phyloP scores from a whole-genome alignment of 345 rosid genomes.

The Brassica juncea region DNA sequence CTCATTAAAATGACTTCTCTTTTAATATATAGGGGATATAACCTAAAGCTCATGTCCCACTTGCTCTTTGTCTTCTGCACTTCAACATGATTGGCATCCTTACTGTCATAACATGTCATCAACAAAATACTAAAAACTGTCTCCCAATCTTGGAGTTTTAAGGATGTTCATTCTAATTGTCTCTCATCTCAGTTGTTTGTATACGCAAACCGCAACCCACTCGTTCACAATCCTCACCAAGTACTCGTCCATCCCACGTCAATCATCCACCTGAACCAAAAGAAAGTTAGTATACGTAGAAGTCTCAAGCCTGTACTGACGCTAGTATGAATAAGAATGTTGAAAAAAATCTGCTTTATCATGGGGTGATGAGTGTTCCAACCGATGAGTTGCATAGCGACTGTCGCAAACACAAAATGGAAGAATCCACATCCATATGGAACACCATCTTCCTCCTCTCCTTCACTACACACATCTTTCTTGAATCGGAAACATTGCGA shows the following conservation, averaged over 20 bases:
- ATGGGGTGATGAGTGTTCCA: slow-evolving; percentile 92
- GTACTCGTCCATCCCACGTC: slow-evolving; percentile 99
- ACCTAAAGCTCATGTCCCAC: slow-evolving; percentile 32
- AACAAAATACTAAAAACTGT: slow-evolving; percentile 25
- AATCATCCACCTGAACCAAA: slow-evolving; percentile 79
- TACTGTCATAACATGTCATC: slow-evolving; percentile 49
- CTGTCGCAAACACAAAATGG: slow-evolving; percentile 96
- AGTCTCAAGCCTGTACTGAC: neutral
- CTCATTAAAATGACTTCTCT: too few relatives aligned
- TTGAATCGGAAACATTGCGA: slow-evolving; percentile 82
- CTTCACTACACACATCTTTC: slow-evolving; percentile 49
- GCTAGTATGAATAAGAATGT: neutral
- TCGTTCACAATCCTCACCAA: slow-evolving; percentile 89
- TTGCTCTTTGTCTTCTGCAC: slow-evolving; percentile 50
- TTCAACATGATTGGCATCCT: slow-evolving; percentile 84
- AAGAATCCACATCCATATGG: slow-evolving; percentile 97
- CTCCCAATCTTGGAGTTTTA: neutral
- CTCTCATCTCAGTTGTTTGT: slow-evolving; percentile 20
- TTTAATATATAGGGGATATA: too few relatives aligned
- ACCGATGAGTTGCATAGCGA: slow-evolving; percentile 87
- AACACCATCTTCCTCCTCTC: slow-evolving; percentile 60
- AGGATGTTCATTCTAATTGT: slow-evolving; percentile 16
- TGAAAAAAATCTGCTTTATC: slow-evolving; percentile 51
- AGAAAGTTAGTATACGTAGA: neutral
- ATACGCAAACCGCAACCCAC: slow-evolving; percentile 95